These are phyloP conservation scores for Kluyveromyces nonfermentans DNA, from an alignment of 805 yeast genomes.

Conservation along the genomic window DNA sequence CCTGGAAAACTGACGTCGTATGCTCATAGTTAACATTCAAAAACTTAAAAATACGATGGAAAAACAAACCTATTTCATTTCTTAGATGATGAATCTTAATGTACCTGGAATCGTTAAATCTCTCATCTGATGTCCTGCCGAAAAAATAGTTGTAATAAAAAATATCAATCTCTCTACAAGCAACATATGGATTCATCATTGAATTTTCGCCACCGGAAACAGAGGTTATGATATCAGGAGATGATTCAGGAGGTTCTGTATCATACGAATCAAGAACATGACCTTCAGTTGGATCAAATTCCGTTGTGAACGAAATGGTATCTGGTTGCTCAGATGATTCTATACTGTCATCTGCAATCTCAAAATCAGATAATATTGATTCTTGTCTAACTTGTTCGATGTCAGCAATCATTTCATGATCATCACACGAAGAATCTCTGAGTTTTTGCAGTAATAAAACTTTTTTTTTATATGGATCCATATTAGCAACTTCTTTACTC, in stretches of 20 bases:
- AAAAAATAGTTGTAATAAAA: slow-evolving; percentile 60
- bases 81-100: slow-evolving; percentile 51
- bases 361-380: slow-evolving; percentile 19
- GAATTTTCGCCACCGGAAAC: slow-evolving; percentile 31
- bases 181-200: slow-evolving; percentile 43
- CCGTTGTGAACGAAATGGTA: slow-evolving; percentile 31
- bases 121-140: slow-evolving; percentile 42
- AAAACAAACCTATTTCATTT: slow-evolving; percentile 46
- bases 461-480: slow-evolving; percentile 15
- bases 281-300: background rate
- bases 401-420: slow-evolving; percentile 30
- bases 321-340: slow-evolving; percentile 5
- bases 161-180: slow-evolving; percentile 50
- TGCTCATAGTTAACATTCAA: slow-evolving; percentile 46
- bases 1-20: slow-evolving; percentile 52
- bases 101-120: slow-evolving; percentile 36
- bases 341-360: slow-evolving; percentile 18
- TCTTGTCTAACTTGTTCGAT: slow-evolving; percentile 26
- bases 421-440: slow-evolving; percentile 29
- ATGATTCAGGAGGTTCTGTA: slow-evolving; percentile 37
- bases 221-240: slow-evolving; percentile 31
- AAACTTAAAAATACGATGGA: slow-evolving; percentile 48
- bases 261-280: slow-evolving; percentile 8
- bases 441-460: slow-evolving; percentile 29
- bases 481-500: slow-evolving; percentile 9